These are phyloP conservation scores for Protostelium mycophagum DNA, from an alignment of 78 protist genomes.

Conservation along the genomic window DNA sequence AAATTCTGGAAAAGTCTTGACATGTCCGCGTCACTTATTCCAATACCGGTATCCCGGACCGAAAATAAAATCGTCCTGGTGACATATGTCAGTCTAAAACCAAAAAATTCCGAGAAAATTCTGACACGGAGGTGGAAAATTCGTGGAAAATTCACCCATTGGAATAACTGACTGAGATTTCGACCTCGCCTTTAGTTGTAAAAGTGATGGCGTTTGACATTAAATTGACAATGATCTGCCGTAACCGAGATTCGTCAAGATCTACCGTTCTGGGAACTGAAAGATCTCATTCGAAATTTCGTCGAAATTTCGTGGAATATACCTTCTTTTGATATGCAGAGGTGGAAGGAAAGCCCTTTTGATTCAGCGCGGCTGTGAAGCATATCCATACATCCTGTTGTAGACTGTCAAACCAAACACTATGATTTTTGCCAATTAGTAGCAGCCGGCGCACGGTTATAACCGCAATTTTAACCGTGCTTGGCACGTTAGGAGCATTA, in stretches of 20 bases:
- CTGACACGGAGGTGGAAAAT: too few species aligned
- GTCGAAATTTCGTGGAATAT: too few species aligned
- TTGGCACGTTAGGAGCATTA: too few species aligned
- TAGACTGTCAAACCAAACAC: neutral
- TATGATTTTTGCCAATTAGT: neutral
- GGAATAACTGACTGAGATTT: neutral
- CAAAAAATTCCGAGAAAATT: too few species aligned
- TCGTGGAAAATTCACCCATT: too few species aligned
- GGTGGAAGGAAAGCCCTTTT: neutral
- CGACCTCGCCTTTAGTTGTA: neutral
- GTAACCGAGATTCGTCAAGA: neutral
- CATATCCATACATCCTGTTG: neutral
- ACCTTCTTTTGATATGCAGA: neutral
- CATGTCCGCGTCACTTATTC: constrained; percentile 16
- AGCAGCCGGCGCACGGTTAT: too few species aligned
- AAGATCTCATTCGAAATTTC: too few species aligned
- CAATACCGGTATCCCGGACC: constrained; percentile 52
- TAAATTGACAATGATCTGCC: neutral
- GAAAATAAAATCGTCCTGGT: constrained; percentile 17
- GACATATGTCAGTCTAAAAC: too few species aligned
- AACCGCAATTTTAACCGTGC: too few species aligned
- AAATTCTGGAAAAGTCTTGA: constrained; percentile 25
- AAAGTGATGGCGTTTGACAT: neutral
- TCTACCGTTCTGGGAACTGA: neutral
- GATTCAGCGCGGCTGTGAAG: neutral